Base-by-base conservation (phyloP, 129 eudicot species). In the Calendula officinalis region DNA sequence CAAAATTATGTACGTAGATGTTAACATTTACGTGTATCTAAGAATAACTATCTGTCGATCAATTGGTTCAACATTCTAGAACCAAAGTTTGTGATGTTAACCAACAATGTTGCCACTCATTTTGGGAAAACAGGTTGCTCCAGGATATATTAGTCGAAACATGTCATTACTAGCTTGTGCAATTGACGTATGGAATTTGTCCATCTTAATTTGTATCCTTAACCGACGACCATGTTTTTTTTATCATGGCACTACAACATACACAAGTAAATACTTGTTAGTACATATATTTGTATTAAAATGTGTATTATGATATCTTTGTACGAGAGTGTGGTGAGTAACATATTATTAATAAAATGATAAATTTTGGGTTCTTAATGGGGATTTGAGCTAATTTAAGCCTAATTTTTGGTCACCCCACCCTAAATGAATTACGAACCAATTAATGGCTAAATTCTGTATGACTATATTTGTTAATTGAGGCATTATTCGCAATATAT, bases 301-400 rank as follows among this genome's bases (percentile, higher is more conserved):
- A 22, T 22, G 30, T 22, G 30, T 22, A 2, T 2, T 22, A 22
- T 22, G 30, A 2, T 22, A 2, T 22, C 1, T 22, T 3, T 38
- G 61, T 66, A n/a, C 17, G 16, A 0, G 4, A 22, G 30, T 22
- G 30, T 22, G 30, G 30, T 22, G 27, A 16, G 27, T 66, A 10
- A 16, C 36, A 66, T 9, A 8, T 50, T 10, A 59, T 40, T 1
- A 6, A n/a, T 22, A 15, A 12, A 66, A 22, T 17, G 39, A 38
- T 22, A 15, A 8, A 6, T 40, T 54, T 54, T 39, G 72, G 63
- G 41, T 54, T 40, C 22, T n/a, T 41, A 54, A 42, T 54, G 71
- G 37, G 37, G 22, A 60, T 50, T 51, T 41, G 37, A 71, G 52
- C 69, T 60, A 49, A 70, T 40, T 51, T 51, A 7, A 14, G 62